These are phyloP conservation scores for Musa schizocarpa DNA, from an alignment of 176 grass and related monocot genomes.

Conservation along the genomic window DNA sequence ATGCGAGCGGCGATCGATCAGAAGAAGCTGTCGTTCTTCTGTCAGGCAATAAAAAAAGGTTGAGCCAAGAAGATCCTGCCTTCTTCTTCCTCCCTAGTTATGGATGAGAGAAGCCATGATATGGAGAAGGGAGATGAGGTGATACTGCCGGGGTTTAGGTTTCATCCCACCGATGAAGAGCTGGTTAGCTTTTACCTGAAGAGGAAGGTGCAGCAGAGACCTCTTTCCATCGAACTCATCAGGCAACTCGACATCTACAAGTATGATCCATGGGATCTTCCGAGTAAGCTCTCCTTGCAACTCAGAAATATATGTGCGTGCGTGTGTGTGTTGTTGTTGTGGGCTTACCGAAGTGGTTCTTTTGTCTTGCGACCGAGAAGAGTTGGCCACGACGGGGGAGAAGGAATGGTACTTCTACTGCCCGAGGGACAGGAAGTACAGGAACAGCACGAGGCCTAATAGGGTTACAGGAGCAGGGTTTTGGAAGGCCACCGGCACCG, in stretches of 20 bases:
- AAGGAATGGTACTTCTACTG: constrained; percentile 99
- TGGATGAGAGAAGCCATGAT: constrained; percentile 61
- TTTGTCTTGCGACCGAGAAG: constrained; percentile 22
- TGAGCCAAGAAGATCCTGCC: not conserved
- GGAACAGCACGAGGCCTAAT: constrained; percentile 90
- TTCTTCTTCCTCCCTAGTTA: constrained; percentile 25
- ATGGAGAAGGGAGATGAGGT: constrained; percentile 84
- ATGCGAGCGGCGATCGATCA: not conserved
- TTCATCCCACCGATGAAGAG: constrained; percentile 98
- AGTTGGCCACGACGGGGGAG: constrained; percentile 83
- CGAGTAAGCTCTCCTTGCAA: constrained; percentile 57
- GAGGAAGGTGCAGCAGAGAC: constrained; percentile 87
- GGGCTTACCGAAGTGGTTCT: not conserved
- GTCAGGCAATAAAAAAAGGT: not conserved
- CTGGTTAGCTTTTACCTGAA: constrained; percentile 91
- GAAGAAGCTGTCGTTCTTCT: not conserved
- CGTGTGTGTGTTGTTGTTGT: too few relatives aligned
- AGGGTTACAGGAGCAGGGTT: constrained; percentile 87
- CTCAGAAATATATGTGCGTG: too few relatives aligned
- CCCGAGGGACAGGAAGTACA: constrained; percentile 90
- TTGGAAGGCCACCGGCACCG: constrained; percentile 98
- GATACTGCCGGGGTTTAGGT: constrained; percentile 91
- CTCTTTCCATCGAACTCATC: constrained; percentile 93
- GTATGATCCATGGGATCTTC: constrained; percentile 99
- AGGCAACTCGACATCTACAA: constrained; percentile 99